Evolutionary conservation across 768 basidiomycete genomes (phyloP).

Genomic region (Collybia sp.): DNA sequence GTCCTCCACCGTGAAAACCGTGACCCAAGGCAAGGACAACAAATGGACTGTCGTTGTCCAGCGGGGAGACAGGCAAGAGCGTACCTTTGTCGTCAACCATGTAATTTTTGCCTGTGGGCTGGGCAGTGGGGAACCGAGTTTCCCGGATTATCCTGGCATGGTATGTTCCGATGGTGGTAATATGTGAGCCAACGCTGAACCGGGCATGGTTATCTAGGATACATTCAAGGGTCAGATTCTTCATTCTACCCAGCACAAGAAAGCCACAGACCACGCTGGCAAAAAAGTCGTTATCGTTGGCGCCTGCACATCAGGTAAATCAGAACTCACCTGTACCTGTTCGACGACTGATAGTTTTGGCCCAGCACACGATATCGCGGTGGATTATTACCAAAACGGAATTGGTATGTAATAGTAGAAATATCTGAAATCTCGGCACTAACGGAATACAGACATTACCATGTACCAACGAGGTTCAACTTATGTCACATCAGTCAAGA

Average conservation of each 20-base stretch:
- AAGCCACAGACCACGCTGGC: not conserved
- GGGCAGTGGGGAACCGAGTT: conserved; percentile 36
- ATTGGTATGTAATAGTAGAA: not conserved
- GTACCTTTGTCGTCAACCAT: conserved; percentile 41
- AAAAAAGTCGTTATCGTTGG: not conserved
- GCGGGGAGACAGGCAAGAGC: conserved; percentile 27
- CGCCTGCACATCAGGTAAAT: not conserved
- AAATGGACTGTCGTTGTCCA: conserved; percentile 40
- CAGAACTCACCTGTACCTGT: not conserved
- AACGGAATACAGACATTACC: not conserved
- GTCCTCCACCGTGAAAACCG: conserved; percentile 31
- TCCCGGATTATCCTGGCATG: conserved; percentile 45
- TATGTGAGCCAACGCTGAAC: not conserved
- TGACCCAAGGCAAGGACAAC: conserved; percentile 24
- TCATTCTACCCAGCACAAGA: not conserved
- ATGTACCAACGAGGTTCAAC: not conserved
- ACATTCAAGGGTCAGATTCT: not conserved
- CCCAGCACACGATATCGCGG: not conserved
- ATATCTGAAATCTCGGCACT: not conserved
- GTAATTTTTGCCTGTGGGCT: conserved; percentile 52
- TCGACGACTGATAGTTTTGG: not conserved
- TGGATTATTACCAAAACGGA: not conserved
- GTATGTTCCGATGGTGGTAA: conserved; percentile 16
- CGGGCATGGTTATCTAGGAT: not conserved
- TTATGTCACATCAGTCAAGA: not conserved